A percentile compares a stretch with the other conserved stretches of the same genome.
Evolutionary conservation across 306 rosid genomes (phyloP).

Genomic region (Sicyos edulis): DNA sequence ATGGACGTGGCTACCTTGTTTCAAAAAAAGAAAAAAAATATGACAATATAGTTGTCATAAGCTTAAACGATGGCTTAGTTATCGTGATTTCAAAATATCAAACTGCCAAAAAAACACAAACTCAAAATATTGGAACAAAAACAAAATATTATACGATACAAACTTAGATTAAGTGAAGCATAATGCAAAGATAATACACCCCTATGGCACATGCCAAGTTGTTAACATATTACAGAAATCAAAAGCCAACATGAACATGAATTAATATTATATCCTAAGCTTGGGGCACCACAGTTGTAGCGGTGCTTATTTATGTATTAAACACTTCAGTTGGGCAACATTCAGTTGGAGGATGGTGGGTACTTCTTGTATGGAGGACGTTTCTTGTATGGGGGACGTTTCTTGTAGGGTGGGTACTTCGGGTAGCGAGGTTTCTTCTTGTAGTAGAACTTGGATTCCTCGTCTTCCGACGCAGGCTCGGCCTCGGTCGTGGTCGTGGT

Average conservation of each 20-base stretch:
- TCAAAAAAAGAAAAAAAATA: too few species aligned
- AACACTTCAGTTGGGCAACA: neutral
- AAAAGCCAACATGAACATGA: neutral
- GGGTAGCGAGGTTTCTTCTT: neutral
- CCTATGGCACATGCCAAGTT: neutral
- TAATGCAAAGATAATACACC: neutral
- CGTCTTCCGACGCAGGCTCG: neutral
- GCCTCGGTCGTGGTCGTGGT: neutral
- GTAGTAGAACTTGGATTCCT: neutral
- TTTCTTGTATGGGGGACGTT: neutral
- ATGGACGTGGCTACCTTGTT: too few species aligned
- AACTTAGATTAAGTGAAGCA: neutral
- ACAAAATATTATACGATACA: too few species aligned
- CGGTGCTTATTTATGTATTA: neutral
- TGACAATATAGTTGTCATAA: too few species aligned
- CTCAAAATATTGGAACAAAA: too few species aligned
- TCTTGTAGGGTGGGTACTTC: conserved; percentile 2
- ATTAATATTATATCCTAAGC: neutral
- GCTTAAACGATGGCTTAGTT: too few species aligned
- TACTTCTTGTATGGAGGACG: neutral
- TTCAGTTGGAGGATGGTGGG: neutral
- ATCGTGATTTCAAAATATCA: too few species aligned
- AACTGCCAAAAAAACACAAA: too few species aligned
- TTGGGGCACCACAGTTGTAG: neutral
- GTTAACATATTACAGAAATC: neutral